Conservation (phyloP, 2,329 filamentous ascomycete genomes). For the Iodosphaeria phyllophila region DNA sequence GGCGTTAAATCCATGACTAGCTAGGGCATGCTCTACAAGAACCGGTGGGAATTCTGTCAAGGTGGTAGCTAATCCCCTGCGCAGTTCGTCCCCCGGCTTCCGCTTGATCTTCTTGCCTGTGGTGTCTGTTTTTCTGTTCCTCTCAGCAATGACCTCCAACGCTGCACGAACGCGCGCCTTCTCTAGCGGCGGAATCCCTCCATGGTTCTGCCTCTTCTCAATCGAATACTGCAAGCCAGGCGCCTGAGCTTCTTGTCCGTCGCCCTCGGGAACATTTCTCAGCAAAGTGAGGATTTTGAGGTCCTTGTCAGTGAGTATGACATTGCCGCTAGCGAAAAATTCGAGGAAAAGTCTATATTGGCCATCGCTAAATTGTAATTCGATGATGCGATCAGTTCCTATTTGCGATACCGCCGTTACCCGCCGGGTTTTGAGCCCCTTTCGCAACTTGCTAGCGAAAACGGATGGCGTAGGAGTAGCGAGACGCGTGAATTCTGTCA, state of each 20-base stretch:
- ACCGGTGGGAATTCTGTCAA: conserved; percentile 82
- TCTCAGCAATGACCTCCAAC: no score
- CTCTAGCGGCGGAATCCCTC: conserved; percentile 56
- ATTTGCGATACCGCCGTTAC: conserved; percentile 70
- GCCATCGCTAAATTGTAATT: conserved; percentile 85
- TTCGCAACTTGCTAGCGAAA: conserved; percentile 73
- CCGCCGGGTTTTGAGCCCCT: conserved; percentile 71
- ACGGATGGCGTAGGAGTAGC: conserved; percentile 68
- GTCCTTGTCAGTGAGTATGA: conserved; percentile 76
- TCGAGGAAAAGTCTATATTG: conserved; percentile 76
- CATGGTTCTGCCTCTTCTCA: conserved; percentile 68
- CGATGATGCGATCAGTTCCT: conserved; percentile 82
- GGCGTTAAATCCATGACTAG: conserved; percentile 49
- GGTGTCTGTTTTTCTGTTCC: no score
- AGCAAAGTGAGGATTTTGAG: conserved; percentile 67
- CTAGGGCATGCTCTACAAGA: conserved; percentile 71
- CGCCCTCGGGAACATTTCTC: conserved; percentile 61
- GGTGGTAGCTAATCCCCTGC: conserved; percentile 63
- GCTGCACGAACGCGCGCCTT: conserved; percentile 52
- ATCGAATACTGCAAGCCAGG: conserved; percentile 64
- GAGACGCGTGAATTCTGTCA: conserved; percentile 77
- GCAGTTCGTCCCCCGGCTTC: conserved; percentile 56
- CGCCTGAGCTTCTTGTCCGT: conserved; percentile 67
- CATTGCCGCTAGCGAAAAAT: conserved; percentile 91
- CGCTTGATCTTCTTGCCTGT: conserved; percentile 53